phyloP scores from a whole-genome alignment of 805 yeast species.

The Hanseniaspora singularis region DNA sequence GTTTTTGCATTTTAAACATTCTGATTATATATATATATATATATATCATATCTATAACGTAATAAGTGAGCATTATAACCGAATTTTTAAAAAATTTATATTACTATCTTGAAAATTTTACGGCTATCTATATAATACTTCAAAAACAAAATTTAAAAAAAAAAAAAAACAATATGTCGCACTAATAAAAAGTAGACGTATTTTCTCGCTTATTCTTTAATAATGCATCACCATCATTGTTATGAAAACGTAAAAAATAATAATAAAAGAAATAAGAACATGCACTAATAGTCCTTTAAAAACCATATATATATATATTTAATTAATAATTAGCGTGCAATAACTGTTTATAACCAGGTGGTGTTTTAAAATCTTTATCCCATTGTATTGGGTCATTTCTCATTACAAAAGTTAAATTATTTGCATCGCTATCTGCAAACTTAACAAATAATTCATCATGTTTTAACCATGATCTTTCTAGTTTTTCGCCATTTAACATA shows the following conservation, averaged over 20 bases:
- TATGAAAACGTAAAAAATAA: not conserved
- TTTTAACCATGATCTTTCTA: conserved; percentile 27
- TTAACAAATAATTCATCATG: conserved; percentile 27
- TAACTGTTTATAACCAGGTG: conserved; percentile 26
- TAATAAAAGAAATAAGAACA: not conserved
- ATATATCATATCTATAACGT: too few species aligned
- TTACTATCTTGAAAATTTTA: too few species aligned
- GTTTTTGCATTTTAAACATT: too few species aligned
- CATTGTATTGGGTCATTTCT: conserved; percentile 20
- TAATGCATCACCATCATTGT: not conserved
- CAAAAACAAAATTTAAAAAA: not conserved
- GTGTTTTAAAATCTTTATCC: conserved; percentile 24
- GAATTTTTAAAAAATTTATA: too few species aligned
- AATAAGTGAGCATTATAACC: too few species aligned
- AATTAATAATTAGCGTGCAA: not conserved
- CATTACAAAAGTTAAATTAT: conserved; percentile 18
- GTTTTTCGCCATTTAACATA: conserved; percentile 25
- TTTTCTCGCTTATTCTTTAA: not conserved
- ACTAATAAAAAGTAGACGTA: not conserved
- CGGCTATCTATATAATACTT: not conserved
- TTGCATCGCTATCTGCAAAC: conserved; percentile 20
- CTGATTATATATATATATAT: too few species aligned
- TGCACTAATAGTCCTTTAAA: too few species aligned
- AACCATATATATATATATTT: too few species aligned
- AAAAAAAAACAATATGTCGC: too few species aligned